These are phyloP conservation scores for Pythium guiyangense DNA, from an alignment of 352 stramenopile genomes.

Conservation along the genomic window DNA sequence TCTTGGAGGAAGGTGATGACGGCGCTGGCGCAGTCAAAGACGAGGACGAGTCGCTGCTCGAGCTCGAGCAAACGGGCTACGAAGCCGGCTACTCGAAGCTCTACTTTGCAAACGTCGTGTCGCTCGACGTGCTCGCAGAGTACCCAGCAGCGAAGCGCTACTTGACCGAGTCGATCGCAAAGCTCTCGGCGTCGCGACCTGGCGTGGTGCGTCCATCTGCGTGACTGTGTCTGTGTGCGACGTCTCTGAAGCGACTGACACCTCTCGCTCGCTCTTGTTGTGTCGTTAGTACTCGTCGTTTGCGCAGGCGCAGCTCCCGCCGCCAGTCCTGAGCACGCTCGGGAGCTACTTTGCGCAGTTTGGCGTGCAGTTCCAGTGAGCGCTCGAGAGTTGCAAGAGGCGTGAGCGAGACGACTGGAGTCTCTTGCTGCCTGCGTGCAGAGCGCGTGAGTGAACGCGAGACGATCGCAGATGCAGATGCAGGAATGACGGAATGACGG, in stretches of 20 bases:
- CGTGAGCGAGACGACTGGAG: background rate
- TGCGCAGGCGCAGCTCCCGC: slow-evolving; percentile 36
- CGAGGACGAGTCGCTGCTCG: slow-evolving; percentile 77
- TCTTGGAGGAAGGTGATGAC: slow-evolving; percentile 69
- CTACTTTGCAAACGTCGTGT: slow-evolving; percentile 86
- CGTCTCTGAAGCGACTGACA: no score
- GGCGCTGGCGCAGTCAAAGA: slow-evolving; percentile 48
- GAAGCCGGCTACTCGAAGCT: slow-evolving; percentile 93
- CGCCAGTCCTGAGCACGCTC: slow-evolving; percentile 26
- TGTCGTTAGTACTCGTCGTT: slow-evolving; percentile 41
- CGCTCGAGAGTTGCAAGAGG: no score
- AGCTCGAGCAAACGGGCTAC: slow-evolving; percentile 85
- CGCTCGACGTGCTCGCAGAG: slow-evolving; percentile 85
- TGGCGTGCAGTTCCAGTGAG: slow-evolving; percentile 63
- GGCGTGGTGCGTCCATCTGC: slow-evolving; percentile 59
- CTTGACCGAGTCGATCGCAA: slow-evolving; percentile 57
- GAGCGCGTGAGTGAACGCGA: background rate
- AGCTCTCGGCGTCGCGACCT: slow-evolving; percentile 55
- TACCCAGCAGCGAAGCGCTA: slow-evolving; percentile 58
- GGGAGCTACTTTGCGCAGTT: slow-evolving; percentile 64
- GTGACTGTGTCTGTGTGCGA: no score
- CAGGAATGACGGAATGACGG: background rate
- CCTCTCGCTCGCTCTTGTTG: slow-evolving; percentile 7
- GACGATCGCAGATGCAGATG: no score
- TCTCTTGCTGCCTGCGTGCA: background rate